A percentile compares a stretch with the other conserved stretches of the same genome.
phyloP scores from a whole-genome alignment of 352 stramenopile species.

The Pythium chondricola region DNA sequence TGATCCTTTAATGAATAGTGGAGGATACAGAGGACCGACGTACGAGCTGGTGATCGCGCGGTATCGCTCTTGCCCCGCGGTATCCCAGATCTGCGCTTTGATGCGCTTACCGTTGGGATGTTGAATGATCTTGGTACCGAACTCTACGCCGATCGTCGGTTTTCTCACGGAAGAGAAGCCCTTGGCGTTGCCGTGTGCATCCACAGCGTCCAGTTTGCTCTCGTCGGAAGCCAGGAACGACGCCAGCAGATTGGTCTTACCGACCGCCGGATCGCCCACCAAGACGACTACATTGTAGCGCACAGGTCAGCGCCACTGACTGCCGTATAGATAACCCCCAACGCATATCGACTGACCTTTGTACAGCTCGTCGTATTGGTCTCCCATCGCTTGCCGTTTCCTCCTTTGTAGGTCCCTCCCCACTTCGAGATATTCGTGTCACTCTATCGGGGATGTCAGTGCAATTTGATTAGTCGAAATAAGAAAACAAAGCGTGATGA shows the following conservation, averaged over 20 bases:
- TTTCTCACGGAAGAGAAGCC: conserved; percentile 53
- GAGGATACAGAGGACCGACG: not conserved
- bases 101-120: conserved; percentile 73
- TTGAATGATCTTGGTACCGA: conserved; percentile 72
- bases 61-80: conserved; percentile 71
- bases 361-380: conserved; percentile 77
- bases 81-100: conserved; percentile 84
- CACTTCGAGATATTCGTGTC: too few species aligned
- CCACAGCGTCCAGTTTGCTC: conserved; percentile 10
- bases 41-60: conserved; percentile 82
- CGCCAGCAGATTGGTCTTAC: conserved; percentile 88
- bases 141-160: conserved; percentile 78
- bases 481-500: too few species aligned
- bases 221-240: conserved; percentile 58
- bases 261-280: conserved; percentile 79
- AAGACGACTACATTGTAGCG: conserved; percentile 45
- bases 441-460: too few species aligned
- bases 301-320: too few species aligned
- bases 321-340: too few species aligned
- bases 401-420: not conserved
- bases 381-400: conserved; percentile 15
- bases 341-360: too few species aligned
- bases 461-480: too few species aligned
- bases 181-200: conserved; percentile 30
- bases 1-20: too few species aligned